phyloP scores from a whole-genome alignment of 148 eudicot species.

The Silene uniflora region DNA sequence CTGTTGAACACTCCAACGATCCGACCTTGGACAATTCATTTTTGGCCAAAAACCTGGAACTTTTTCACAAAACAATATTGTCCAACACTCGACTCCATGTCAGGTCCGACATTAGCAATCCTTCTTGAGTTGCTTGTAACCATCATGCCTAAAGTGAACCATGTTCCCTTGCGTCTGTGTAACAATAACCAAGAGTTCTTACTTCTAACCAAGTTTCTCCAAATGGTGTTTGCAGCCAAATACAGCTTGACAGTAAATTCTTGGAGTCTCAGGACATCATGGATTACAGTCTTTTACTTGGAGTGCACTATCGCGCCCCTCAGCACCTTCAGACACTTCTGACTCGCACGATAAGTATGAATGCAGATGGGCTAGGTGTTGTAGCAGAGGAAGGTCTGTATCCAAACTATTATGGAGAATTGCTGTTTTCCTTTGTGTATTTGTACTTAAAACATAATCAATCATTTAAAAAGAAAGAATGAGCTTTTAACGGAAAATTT shows the following conservation, averaged over 20 bases:
- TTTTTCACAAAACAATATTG: neutral
- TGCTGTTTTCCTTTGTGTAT: neutral
- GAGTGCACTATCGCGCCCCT: slow-evolving; percentile 73
- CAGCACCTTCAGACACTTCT: slow-evolving; percentile 61
- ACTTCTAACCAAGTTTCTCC: neutral
- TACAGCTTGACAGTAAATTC: slow-evolving; percentile 86
- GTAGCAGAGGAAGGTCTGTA: slow-evolving; percentile 82
- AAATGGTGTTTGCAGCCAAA: slow-evolving; percentile 62
- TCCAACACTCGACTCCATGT: neutral
- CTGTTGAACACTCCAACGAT: neutral
- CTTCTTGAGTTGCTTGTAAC: slow-evolving; percentile 9
- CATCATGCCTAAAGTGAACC: neutral
- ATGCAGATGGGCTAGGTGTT: slow-evolving; percentile 62
- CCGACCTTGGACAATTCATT: neutral
- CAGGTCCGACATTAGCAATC: neutral
- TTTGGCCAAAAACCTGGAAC: neutral
- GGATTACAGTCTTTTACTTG: slow-evolving; percentile 46
- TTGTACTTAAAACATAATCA: neutral
- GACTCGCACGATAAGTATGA: slow-evolving; percentile 34
- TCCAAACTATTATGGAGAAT: neutral
- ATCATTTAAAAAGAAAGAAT: neutral
- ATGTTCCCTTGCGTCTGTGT: neutral
- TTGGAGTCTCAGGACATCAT: slow-evolving; percentile 58
- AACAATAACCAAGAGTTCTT: neutral
- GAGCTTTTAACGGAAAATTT: neutral